A percentile compares a stretch with the other conserved stretches of the same genome.
These are phyloP conservation scores for Suillus weaverae DNA, from an alignment of 768 basidiomycete species.

Conservation along the genomic window DNA sequence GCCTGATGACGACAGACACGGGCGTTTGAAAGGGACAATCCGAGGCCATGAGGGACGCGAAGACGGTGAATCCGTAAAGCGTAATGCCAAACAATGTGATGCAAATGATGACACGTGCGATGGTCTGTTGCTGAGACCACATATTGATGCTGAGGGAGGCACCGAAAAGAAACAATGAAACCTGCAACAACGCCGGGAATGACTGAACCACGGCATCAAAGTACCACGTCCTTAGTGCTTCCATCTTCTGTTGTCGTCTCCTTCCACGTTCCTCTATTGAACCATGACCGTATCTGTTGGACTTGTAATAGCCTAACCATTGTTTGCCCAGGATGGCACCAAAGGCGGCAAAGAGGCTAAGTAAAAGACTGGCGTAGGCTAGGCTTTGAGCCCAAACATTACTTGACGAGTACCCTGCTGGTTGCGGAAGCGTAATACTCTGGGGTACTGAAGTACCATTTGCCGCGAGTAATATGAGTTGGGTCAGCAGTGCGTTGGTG, in stretches of 20 bases:
- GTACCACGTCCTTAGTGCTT: conserved; percentile 17
- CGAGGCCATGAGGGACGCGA: conserved; percentile 10
- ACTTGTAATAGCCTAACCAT: conserved; percentile 14
- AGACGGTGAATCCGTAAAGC: conserved; percentile 15
- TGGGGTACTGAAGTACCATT: conserved; percentile 13
- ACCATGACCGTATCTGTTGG: conserved; percentile 6
- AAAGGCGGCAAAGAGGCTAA: conserved; percentile 18
- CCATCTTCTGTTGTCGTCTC: conserved; percentile 14
- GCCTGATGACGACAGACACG: conserved; percentile 8
- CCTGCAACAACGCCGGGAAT: conserved; percentile 15
- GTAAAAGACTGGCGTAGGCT: conserved; percentile 16
- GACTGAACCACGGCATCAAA: conserved; percentile 14
- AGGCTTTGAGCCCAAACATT: conserved; percentile 16
- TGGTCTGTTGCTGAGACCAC: conserved; percentile 4
- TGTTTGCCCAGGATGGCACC: conserved; percentile 21
- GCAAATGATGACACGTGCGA: conserved; percentile 15
- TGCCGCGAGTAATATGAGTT: conserved; percentile 11
- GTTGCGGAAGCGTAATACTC: conserved; percentile 4
- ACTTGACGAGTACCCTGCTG: conserved; percentile 10
- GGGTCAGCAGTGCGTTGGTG: conserved; percentile 14
- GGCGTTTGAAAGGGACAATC: conserved; percentile 21
- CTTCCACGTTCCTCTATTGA: conserved; percentile 15
- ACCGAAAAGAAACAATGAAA: conserved; percentile 17
- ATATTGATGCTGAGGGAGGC: conserved; percentile 9
- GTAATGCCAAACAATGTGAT: conserved; percentile 6